Percentiles rank a stretch among this genome's conserved stretches.
phyloP scores from a whole-genome alignment of 345 rosid species.

The Citropsis articulata region DNA sequence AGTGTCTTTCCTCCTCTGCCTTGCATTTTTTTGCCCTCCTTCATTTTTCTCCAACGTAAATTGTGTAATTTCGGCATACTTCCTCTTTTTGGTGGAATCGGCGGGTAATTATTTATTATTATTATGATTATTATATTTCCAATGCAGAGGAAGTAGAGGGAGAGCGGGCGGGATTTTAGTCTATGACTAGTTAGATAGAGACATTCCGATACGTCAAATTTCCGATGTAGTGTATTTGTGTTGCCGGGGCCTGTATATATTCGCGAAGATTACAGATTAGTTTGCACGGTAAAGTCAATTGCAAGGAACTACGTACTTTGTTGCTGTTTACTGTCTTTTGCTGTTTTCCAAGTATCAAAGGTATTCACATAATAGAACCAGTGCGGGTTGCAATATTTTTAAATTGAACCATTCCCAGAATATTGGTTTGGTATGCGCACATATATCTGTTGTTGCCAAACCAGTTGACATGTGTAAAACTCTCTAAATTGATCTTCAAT shows the following conservation, averaged over 20 bases:
- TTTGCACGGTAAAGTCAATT: not conserved
- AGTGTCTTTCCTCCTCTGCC: not conserved
- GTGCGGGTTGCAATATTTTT: no score
- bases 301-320: not conserved
- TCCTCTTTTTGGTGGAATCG: not conserved
- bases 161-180: not conserved
- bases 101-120: not conserved
- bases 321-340: not conserved
- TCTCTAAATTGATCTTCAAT: no score
- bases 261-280: not conserved
- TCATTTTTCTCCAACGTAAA: not conserved
- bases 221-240: not conserved
- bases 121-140: not conserved
- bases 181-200: not conserved
- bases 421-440: no score
- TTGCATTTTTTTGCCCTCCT: not conserved
- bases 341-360: not conserved
- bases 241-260: conserved; percentile 3
- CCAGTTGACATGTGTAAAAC: no score
- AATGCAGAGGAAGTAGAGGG: not conserved
- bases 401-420: no score
- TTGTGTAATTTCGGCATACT: not conserved
- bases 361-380: not conserved
- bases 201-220: not conserved
- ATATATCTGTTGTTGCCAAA: no score